Base-by-base conservation (phyloP, 257 asterid species). In the Haberlea rhodopensis region DNA sequence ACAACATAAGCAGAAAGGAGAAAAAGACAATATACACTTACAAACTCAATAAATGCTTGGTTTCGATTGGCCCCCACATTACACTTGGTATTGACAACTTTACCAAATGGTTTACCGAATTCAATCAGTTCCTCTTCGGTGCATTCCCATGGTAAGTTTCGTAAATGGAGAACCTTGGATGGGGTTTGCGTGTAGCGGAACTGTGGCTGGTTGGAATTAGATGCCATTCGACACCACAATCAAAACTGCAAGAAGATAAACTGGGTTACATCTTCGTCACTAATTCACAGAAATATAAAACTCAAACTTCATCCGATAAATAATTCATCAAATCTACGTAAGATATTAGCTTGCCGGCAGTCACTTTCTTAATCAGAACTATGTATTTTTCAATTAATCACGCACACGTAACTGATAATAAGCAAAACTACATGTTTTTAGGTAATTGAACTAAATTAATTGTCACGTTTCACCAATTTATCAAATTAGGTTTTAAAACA, bases 71-170 rank as follows among this genome's bases (percentile, higher is more conserved):
- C 96, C 75, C 99, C 99, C 40, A 94, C 99, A 70, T 94, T 94
- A 71, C 99, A 94, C 77, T 94, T 94, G 37, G 99, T 94, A 76
- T 94, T 94, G 29, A 94, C 95, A 66, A 94, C 97, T 79, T 73
- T 86, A 32, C 99, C 99, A 76, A 94, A 94, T 5, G 99, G 99
- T 73, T 85, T 90, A 56, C 99, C 99, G 43, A 94, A 73, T 79
- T 90, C 97, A 7, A 94, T 63, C 68, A 94, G 81, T 61, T 94
- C 99, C 78, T 94, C 99, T 83, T 90, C 96, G 8, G 84, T 82
- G 59, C 99, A 94, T 69, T 94, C 99, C 99, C 99, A 94, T 27
- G 97, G 99, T 67, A 90, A 79, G 78, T 94, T 94, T 81, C 97
- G 86, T 69, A 94, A 81, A 69, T 94, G 99, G 20, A 94, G 96